These are phyloP conservation scores for Phaeophleospora eucalypticola DNA, from an alignment of 2,329 filamentous ascomycete species.

Conservation along the genomic window DNA sequence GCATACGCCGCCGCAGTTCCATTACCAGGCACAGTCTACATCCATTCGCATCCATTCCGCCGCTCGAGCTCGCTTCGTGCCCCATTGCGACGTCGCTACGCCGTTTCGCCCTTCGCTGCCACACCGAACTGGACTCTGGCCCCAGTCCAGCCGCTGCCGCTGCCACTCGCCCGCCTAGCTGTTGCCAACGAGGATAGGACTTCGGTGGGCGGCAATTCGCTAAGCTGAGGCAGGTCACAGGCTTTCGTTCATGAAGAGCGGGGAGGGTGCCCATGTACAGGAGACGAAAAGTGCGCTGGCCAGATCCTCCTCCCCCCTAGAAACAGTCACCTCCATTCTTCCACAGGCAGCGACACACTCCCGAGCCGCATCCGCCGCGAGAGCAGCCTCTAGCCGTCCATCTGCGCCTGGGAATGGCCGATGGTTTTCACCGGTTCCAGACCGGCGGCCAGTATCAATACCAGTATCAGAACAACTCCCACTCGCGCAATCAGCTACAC, in stretches of 20 bases:
- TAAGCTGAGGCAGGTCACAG: slow-evolving; percentile 5
- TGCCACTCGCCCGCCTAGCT: neutral
- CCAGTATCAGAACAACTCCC: slow-evolving; percentile 48
- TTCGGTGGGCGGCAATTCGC: neutral
- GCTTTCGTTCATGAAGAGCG: slow-evolving; percentile 32
- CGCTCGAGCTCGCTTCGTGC: neutral
- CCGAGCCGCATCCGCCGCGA: slow-evolving; percentile 4
- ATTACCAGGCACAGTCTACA: neutral
- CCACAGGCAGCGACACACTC: slow-evolving; percentile 16
- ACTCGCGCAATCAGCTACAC: slow-evolving; percentile 42
- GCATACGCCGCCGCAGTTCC: neutral
- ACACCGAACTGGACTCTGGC: neutral
- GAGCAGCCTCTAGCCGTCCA: slow-evolving; percentile 10
- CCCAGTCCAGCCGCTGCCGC: neutral
- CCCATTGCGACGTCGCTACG: too few species aligned
- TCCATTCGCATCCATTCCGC: neutral
- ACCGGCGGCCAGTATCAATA: slow-evolving; percentile 58
- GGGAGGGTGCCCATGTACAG: slow-evolving; percentile 45
- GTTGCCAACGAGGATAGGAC: neutral
- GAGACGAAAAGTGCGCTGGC: slow-evolving; percentile 46
- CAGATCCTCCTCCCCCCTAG: slow-evolving; percentile 43
- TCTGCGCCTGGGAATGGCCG: slow-evolving; percentile 58
- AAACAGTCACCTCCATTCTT: slow-evolving; percentile 19
- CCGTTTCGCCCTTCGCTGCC: too few species aligned
- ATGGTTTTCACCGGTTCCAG: slow-evolving; percentile 62